Conservation (phyloP, 805 yeast genomes). For the Cyberlindnera euphorbiiphila region DNA sequence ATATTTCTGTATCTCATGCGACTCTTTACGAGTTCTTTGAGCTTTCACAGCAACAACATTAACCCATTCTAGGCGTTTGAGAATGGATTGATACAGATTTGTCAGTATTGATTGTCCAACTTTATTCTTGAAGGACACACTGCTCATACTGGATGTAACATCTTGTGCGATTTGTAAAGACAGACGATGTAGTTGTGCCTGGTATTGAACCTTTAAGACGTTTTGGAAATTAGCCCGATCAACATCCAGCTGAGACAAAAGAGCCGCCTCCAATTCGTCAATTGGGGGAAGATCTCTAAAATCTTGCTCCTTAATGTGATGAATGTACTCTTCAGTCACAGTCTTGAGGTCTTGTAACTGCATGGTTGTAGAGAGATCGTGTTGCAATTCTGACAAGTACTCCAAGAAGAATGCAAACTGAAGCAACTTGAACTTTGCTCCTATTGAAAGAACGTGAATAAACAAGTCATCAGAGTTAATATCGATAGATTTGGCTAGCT, state of each 20-base stretch:
- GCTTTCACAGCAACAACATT: neutral
- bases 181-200: slow-evolving; percentile 1
- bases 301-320: slow-evolving; percentile 14
- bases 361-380: neutral
- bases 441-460: slow-evolving; percentile 5
- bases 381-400: slow-evolving; percentile 1
- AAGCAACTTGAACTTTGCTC: slow-evolving; percentile 1
- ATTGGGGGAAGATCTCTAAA: slow-evolving; percentile 7
- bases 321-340: slow-evolving; percentile 4
- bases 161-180: neutral
- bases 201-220: neutral
- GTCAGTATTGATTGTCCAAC: slow-evolving; percentile 1
- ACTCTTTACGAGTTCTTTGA: neutral
- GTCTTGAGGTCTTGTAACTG: slow-evolving; percentile 3
- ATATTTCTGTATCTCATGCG: slow-evolving; percentile 4
- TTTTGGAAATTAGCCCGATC: neutral
- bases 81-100: slow-evolving; percentile 6
- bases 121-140: neutral
- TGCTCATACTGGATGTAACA: slow-evolving; percentile 2
- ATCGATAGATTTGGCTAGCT: slow-evolving; percentile 1
- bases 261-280: neutral
- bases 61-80: slow-evolving; percentile 1
- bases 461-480: slow-evolving; percentile 5
- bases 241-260: neutral
- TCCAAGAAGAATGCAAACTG: slow-evolving; percentile 4